Conservation (phyloP, 768 basidiomycete genomes). For the Vishniacozyma victoriae region DNA sequence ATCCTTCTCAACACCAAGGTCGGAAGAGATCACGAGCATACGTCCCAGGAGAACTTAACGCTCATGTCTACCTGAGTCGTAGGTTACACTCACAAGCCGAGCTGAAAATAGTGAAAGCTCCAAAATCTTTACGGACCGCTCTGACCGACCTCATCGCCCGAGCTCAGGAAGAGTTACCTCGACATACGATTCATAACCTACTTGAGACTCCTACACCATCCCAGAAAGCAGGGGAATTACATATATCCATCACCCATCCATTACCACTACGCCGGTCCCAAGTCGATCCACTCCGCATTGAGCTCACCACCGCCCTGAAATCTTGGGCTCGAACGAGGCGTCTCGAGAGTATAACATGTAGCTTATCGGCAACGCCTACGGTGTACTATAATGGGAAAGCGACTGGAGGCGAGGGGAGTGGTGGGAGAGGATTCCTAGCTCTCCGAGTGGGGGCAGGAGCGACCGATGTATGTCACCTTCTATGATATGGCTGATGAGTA, state of each 20-base stretch:
- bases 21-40: slow-evolving; percentile 68
- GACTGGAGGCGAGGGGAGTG: slow-evolving; percentile 24
- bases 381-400: slow-evolving; percentile 55
- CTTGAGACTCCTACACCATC: background rate
- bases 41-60: slow-evolving; percentile 77
- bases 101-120: background rate
- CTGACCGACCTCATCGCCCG: background rate
- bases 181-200: slow-evolving; percentile 5
- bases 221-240: slow-evolving; percentile 54
- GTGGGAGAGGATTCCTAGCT: slow-evolving; percentile 64
- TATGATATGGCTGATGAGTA: too few relatives aligned
- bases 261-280: slow-evolving; percentile 74
- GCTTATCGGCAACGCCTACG: slow-evolving; percentile 61
- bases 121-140: background rate
- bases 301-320: slow-evolving; percentile 4
- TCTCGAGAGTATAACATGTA: slow-evolving; percentile 51
- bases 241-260: slow-evolving; percentile 79
- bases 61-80: slow-evolving; percentile 71
- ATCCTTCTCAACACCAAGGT: slow-evolving; percentile 79
- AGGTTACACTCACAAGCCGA: slow-evolving; percentile 8
- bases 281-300: slow-evolving; percentile 26
- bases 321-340: background rate
- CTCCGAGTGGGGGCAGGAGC: slow-evolving; percentile 81
- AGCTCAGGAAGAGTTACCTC: background rate
- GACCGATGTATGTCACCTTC: slow-evolving; percentile 57